These are phyloP conservation scores for Cytidiella melzeri DNA, from an alignment of 768 basidiomycete species.

Conservation along the genomic window DNA sequence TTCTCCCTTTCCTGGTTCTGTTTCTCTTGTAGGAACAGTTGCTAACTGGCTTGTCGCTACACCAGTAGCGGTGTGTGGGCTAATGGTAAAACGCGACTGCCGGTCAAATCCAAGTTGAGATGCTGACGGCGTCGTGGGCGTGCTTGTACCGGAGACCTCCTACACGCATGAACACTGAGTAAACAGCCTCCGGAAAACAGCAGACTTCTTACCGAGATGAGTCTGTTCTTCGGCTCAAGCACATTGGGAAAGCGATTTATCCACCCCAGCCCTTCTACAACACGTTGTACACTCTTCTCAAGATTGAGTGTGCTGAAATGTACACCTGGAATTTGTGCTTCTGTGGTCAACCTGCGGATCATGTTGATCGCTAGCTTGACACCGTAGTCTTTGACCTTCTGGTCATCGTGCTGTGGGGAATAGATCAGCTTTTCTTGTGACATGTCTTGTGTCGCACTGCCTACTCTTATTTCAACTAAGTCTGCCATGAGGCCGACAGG, in stretches of 20 bases:
- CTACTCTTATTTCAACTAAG: slow-evolving; percentile 72
- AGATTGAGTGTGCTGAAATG: slow-evolving; percentile 97
- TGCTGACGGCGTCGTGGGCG: slow-evolving; percentile 10
- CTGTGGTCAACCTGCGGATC: slow-evolving; percentile 52
- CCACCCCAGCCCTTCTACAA: slow-evolving; percentile 80
- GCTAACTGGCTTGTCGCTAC: slow-evolving; percentile 54
- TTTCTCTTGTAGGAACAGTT: slow-evolving; percentile 40
- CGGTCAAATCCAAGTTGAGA: slow-evolving; percentile 3
- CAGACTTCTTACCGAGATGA: slow-evolving; percentile 51
- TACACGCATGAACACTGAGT: background rate
- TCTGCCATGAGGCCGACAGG: slow-evolving; percentile 60
- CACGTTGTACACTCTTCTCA: slow-evolving; percentile 87
- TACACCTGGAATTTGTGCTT: slow-evolving; percentile 62
- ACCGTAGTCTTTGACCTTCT: slow-evolving; percentile 93
- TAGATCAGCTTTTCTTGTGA: background rate
- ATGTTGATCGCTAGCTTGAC: slow-evolving; percentile 78
- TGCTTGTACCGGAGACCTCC: slow-evolving; percentile 29
- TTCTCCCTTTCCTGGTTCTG: slow-evolving; percentile 65
- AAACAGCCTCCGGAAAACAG: background rate
- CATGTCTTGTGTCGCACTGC: slow-evolving; percentile 18
- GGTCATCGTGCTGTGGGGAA: slow-evolving; percentile 76
- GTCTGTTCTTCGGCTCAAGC: slow-evolving; percentile 41
- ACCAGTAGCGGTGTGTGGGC: slow-evolving; percentile 58
- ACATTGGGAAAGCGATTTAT: slow-evolving; percentile 32
- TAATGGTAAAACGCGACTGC: slow-evolving; percentile 41